These are phyloP conservation scores for Blepharisma japonicum DNA, from an alignment of 73 alveolate species.

Conservation along the genomic window DNA sequence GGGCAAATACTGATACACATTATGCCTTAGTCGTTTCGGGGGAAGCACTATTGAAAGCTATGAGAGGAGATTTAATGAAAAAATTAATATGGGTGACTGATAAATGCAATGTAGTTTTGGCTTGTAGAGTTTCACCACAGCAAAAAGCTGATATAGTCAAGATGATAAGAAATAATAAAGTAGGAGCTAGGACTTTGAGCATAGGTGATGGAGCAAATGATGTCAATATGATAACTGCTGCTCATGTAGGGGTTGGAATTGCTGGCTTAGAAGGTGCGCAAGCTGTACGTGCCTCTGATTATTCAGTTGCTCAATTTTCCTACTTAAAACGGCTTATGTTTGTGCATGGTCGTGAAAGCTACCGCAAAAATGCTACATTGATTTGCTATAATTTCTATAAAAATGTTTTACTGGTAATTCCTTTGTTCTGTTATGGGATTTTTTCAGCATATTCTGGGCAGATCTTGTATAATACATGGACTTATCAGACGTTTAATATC, in stretches of 20 bases:
- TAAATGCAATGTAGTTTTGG: slow-evolving; percentile 71
- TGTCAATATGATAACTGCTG: slow-evolving; percentile 86
- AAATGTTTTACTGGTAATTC: slow-evolving; percentile 86
- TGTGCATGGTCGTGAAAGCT: slow-evolving; percentile 96
- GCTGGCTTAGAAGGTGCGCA: slow-evolving; percentile 95
- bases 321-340: slow-evolving; percentile 76
- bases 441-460: slow-evolving; percentile 79
- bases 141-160: slow-evolving; percentile 91
- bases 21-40: slow-evolving; percentile 71
- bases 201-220: slow-evolving; percentile 99
- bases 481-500: slow-evolving; percentile 83
- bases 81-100: slow-evolving; percentile 62
- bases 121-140: slow-evolving; percentile 93
- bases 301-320: slow-evolving; percentile 88
- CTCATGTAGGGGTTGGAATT: slow-evolving; percentile 88
- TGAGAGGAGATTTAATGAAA: slow-evolving; percentile 47
- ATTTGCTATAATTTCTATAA: slow-evolving; percentile 92
- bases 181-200: slow-evolving; percentile 80
- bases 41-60: slow-evolving; percentile 72
- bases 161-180: slow-evolving; percentile 55
- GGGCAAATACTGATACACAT: slow-evolving; percentile 57
- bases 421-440: slow-evolving; percentile 88
- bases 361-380: slow-evolving; percentile 85
- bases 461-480: slow-evolving; percentile 81
- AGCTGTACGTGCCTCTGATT: slow-evolving; percentile 95